Conservation (phyloP, 805 yeast genomes). For the Metschnikowia sp. region DNA sequence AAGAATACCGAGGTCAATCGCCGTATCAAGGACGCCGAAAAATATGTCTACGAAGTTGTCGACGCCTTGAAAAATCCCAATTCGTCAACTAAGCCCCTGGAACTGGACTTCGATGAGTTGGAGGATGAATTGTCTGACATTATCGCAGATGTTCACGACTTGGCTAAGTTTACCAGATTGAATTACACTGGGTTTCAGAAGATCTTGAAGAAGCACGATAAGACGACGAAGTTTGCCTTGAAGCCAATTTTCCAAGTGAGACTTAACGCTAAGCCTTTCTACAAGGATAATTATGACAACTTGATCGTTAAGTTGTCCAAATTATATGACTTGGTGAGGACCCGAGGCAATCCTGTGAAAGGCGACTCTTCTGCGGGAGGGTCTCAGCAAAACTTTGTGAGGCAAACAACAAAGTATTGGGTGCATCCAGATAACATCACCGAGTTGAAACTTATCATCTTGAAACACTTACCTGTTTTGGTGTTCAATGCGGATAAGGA, state of each 20-base stretch:
- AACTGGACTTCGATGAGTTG: conserved; percentile 42
- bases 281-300: conserved; percentile 89
- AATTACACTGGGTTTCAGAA: conserved; percentile 97
- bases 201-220: conserved; percentile 95
- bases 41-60: conserved; percentile 64
- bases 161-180: conserved; percentile 88
- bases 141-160: conserved; percentile 95
- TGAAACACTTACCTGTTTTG: conserved; percentile 93
- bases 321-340: conserved; percentile 87
- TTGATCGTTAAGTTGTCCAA: conserved; percentile 86
- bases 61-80: conserved; percentile 38
- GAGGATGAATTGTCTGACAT: conserved; percentile 57
- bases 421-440: conserved; percentile 98
- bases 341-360: conserved; percentile 90
- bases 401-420: conserved; percentile 99
- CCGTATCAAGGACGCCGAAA: conserved; percentile 79
- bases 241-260: conserved; percentile 93
- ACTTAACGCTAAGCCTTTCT: conserved; percentile 90
- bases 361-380: conserved; percentile 99
- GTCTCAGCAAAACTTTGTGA: conserved; percentile 92
- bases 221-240: conserved; percentile 65
- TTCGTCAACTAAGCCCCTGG: conserved; percentile 40
- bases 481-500: conserved; percentile 97
- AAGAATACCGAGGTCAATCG: conserved; percentile 83
- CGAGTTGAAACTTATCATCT: conserved; percentile 84